phyloP scores from a whole-genome alignment of 805 yeast species.

The Ascoidea asiatica region DNA sequence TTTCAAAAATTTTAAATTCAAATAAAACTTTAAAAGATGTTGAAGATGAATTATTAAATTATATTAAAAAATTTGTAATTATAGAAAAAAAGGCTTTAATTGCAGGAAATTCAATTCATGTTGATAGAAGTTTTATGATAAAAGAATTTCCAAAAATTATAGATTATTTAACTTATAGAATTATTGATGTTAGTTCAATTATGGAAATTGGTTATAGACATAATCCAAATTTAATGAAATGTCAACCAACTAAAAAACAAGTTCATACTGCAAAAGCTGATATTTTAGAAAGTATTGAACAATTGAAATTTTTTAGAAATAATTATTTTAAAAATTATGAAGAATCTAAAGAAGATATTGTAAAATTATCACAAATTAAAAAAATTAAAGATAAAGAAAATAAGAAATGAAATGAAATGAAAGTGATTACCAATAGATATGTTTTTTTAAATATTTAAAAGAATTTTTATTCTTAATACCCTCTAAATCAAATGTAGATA shows the following conservation, averaged over 20 bases:
- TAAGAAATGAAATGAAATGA: too few species aligned
- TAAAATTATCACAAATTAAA: neutral
- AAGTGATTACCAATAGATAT: neutral
- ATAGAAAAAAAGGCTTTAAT: constrained; percentile 47
- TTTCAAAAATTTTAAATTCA: constrained; percentile 50
- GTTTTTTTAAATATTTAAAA: neutral
- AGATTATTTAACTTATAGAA: constrained; percentile 55
- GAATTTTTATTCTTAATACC: neutral
- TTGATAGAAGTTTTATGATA: constrained; percentile 77
- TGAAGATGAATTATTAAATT: constrained; percentile 48
- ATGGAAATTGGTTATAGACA: constrained; percentile 73
- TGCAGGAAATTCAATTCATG: constrained; percentile 88
- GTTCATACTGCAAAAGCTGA: constrained; percentile 84
- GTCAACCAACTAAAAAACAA: constrained; percentile 48
- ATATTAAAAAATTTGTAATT: constrained; percentile 42
- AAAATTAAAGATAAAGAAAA: neutral
- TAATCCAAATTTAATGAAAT: constrained; percentile 45
- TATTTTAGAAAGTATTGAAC: constrained; percentile 77
- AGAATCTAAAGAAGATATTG: constrained; percentile 1
- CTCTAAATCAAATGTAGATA: neutral
- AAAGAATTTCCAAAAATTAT: constrained; percentile 69
- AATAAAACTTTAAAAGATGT: constrained; percentile 43
- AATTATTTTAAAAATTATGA: constrained; percentile 35
- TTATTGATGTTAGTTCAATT: constrained; percentile 81
- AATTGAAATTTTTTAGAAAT: constrained; percentile 63